A percentile compares a stretch with the other conserved stretches of the same genome.
phyloP scores from a whole-genome alignment of 192 early-diverging fungal genomes.

The Coemansia sp. region DNA sequence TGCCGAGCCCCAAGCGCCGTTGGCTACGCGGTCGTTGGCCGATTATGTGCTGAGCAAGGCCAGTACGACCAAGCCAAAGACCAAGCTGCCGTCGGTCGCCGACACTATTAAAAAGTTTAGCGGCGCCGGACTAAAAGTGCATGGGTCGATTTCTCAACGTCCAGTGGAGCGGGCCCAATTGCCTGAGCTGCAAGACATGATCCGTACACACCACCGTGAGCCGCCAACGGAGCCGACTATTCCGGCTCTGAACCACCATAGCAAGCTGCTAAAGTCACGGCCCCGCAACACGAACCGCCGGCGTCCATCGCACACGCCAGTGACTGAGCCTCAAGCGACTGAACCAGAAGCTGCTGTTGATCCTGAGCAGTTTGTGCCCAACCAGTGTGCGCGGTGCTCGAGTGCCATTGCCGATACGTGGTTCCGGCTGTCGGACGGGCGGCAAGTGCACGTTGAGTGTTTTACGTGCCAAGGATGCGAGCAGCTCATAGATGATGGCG shows the following conservation, averaged over 20 bases:
- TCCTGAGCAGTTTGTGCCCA: constrained; percentile 20
- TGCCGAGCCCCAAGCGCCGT: neutral
- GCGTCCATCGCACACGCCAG: constrained; percentile 21
- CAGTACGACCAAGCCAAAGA: constrained; percentile 6
- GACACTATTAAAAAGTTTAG: constrained; percentile 53
- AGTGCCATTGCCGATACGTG: constrained; percentile 49
- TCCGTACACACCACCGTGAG: constrained; percentile 49
- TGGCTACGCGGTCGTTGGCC: constrained; percentile 30
- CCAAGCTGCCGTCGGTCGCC: constrained; percentile 37
- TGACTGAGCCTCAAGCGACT: neutral
- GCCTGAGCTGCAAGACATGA: constrained; percentile 43
- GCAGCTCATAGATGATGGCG: constrained; percentile 53
- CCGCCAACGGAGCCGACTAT: constrained; percentile 46
- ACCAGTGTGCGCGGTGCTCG: constrained; percentile 47
- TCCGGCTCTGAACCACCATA: constrained; percentile 47
- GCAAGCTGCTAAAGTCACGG: constrained; percentile 45
- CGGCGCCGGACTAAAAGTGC: constrained; percentile 7
- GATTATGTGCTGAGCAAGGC: constrained; percentile 54
- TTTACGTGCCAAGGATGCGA: constrained; percentile 55
- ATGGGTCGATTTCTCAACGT: neutral
- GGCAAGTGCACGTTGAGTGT: constrained; percentile 57
- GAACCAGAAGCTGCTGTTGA: neutral
- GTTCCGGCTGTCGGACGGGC: constrained; percentile 55
- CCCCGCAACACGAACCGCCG: constrained; percentile 49
- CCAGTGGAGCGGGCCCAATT: constrained; percentile 12